Conservation (phyloP, 805 yeast species). For the Teunomyces aglyptinius region DNA sequence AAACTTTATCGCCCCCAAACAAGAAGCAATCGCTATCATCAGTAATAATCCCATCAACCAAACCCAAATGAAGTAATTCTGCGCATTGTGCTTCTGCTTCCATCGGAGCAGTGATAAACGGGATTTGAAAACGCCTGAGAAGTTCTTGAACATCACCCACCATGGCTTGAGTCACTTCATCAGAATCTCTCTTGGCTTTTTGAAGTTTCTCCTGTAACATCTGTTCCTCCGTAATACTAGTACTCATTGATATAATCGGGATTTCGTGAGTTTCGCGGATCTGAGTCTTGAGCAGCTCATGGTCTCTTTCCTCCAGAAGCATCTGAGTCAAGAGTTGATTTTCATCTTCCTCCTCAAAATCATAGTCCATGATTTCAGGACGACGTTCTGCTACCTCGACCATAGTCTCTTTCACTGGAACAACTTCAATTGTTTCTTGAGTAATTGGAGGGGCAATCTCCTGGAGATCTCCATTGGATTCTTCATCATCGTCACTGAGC, state of each 20-base stretch:
- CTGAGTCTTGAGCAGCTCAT: slow-evolving; percentile 53
- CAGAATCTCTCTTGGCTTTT: slow-evolving; percentile 81
- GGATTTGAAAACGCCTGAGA: slow-evolving; percentile 85
- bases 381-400: slow-evolving; percentile 1
- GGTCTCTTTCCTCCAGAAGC: slow-evolving; percentile 69
- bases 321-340: slow-evolving; percentile 61
- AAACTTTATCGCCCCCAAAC: slow-evolving; percentile 83
- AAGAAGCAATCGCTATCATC: slow-evolving; percentile 97
- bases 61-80: slow-evolving; percentile 56
- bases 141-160: slow-evolving; percentile 87
- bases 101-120: slow-evolving; percentile 94
- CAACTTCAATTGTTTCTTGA: not conserved
- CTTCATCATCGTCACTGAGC: slow-evolving; percentile 10
- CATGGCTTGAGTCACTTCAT: slow-evolving; percentile 86
- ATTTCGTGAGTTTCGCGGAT: slow-evolving; percentile 20
- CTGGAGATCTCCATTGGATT: slow-evolving; percentile 7
- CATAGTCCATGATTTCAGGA: slow-evolving; percentile 49
- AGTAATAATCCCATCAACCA: slow-evolving; percentile 94
- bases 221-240: slow-evolving; percentile 45
- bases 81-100: slow-evolving; percentile 99
- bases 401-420: not conserved
- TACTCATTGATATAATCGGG: slow-evolving; percentile 21
- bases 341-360: slow-evolving; percentile 77
- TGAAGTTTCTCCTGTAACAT: slow-evolving; percentile 58
- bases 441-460: slow-evolving; percentile 6